Percentiles rank a stretch among this genome's conserved stretches.
These are phyloP conservation scores for Alternaria panax DNA, from an alignment of 2,329 filamentous ascomycete genomes.

Conservation along the genomic window DNA sequence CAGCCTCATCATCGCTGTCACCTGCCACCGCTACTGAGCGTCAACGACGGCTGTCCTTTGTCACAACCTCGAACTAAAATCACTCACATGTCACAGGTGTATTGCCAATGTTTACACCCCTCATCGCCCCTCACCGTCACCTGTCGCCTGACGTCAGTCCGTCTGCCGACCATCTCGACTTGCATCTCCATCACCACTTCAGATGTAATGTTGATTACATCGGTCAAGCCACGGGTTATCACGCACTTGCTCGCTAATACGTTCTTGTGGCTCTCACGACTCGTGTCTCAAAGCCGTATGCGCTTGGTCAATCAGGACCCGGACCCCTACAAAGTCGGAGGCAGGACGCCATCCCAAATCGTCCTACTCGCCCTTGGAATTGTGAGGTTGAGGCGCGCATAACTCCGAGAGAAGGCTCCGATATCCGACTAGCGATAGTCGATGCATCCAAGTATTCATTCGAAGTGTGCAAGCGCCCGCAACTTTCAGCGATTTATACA, in stretches of 20 bases:
- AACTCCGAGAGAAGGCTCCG: constrained; percentile 5
- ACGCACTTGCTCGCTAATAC: not conserved
- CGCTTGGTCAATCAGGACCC: not conserved
- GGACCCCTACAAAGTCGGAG: not conserved
- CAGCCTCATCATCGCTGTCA: constrained; percentile 8
- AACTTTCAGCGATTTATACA: not conserved
- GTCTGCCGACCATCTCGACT: not conserved
- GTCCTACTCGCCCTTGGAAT: not conserved
- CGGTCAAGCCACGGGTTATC: not conserved
- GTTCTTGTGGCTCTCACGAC: not conserved
- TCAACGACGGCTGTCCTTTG: constrained; percentile 5
- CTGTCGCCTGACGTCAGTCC: constrained; percentile 3
- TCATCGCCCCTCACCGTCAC: not conserved
- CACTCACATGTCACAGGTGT: not conserved
- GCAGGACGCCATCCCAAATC: not conserved
- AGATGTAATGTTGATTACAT: not conserved
- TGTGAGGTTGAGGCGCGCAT: not conserved
- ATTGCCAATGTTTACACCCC: not conserved
- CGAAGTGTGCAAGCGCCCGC: not conserved
- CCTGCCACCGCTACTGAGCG: not conserved
- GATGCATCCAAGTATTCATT: not conserved
- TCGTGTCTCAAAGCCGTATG: not conserved
- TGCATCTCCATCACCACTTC: not conserved
- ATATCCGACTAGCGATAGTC: not conserved
- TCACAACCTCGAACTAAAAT: constrained; percentile 1